phyloP scores from a whole-genome alignment of 2,329 filamentous ascomycete genomes.

The Penicillium sp. region DNA sequence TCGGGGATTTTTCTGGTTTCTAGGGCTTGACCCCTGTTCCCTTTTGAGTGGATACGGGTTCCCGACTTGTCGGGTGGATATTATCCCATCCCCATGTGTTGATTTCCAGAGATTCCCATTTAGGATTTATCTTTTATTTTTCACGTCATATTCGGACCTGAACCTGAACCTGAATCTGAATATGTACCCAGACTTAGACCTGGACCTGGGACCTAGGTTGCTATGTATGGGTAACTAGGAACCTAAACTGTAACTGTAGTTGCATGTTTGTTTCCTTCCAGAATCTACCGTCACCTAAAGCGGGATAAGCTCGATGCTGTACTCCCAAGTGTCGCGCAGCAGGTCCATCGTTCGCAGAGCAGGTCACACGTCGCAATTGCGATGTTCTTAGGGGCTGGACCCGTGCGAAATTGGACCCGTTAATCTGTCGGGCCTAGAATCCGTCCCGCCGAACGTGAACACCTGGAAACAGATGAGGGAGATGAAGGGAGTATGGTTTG shows the following conservation, averaged over 20 bases:
- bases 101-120: slow-evolving; percentile 5
- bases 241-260: no score
- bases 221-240: no score
- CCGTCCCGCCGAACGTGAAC: neutral
- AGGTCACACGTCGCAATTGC: slow-evolving; percentile 12
- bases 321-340: slow-evolving; percentile 1
- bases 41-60: slow-evolving; percentile 18
- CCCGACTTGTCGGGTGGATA: slow-evolving; percentile 7
- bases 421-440: slow-evolving; percentile 13
- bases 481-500: neutral
- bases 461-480: neutral
- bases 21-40: slow-evolving; percentile 12
- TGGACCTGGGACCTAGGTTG: no score
- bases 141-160: no score
- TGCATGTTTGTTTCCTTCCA: slow-evolving; percentile 5
- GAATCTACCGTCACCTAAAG: slow-evolving; percentile 4
- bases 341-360: slow-evolving; percentile 12
- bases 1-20: slow-evolving; percentile 27
- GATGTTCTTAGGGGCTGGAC: slow-evolving; percentile 2
- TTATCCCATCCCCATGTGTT: slow-evolving; percentile 1
- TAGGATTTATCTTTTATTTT: neutral
- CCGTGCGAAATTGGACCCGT: slow-evolving; percentile 9
- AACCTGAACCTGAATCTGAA: no score
- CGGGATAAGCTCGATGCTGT: slow-evolving; percentile 9
- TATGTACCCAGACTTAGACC: no score